Percentiles rank a stretch among this genome's conserved stretches.
phyloP scores from a whole-genome alignment of 257 asterid genomes.

The Solanum okadae region DNA sequence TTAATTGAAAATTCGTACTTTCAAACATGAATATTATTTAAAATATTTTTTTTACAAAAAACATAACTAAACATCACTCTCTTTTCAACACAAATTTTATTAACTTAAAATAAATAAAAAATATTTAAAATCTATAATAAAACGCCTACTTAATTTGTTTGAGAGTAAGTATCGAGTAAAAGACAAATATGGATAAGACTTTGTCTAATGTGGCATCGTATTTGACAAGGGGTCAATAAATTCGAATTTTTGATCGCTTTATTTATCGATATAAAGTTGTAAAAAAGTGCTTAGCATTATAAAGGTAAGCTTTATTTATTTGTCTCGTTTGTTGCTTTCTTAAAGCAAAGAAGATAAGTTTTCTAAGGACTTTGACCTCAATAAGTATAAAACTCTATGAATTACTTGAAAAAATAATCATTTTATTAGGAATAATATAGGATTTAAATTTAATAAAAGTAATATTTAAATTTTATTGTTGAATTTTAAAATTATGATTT shows the following conservation, averaged over 20 bases:
- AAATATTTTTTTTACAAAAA: too few species aligned
- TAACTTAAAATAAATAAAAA: background rate
- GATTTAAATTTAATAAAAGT: background rate
- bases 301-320: background rate
- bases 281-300: background rate
- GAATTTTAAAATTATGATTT: background rate
- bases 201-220: background rate
- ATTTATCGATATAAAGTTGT: background rate
- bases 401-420: background rate
- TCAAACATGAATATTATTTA: background rate
- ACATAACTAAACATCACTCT: background rate
- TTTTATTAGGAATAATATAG: background rate
- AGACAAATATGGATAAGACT: background rate
- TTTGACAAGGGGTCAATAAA: background rate
- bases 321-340: background rate
- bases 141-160: background rate
- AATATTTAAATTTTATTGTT: background rate
- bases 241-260: background rate
- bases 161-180: background rate
- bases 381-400: background rate
- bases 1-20: background rate
- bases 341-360: background rate
- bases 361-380: background rate
- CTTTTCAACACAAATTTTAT: background rate
- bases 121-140: background rate